Evolutionary conservation across 139 green algal species (phyloP), one percentile per base, ranked within the genome.

Genomic region (Protoeuglena noctilucae): DNA sequence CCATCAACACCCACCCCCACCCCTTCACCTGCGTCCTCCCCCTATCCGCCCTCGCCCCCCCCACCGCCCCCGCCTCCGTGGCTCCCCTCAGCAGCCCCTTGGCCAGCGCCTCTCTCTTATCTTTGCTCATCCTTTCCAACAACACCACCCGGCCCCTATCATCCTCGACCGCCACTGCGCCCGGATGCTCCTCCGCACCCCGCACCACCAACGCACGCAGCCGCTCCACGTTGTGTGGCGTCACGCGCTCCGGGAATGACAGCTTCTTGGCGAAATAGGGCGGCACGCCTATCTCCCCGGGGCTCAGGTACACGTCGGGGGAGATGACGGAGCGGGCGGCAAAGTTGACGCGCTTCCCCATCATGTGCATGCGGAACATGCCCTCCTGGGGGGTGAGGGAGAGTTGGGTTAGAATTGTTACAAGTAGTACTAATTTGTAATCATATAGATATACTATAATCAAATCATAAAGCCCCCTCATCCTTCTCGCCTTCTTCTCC

Each of bases 331-430:
- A 95, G 9, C 89, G 75, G 25, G 79, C 81, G 0, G 89, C 90
- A 74, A 86, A 95, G 80, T 98, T 96, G 57, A 98, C 90, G 2
- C 90, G 78, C 78, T 97, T 97, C 58, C 90, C 90, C 90, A 98
- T 98, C 90, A 98, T 98, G 76, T 98, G 91, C 71, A 94, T 98
- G 43, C 90, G 75, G 74, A 98, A 96, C 61, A 98, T 70, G 1
- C 90, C 90, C 70, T 98, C 88, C 77, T 97, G n/a, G n/a, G n/a
- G n/a, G n/a, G n/a, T n/a, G n/a, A n/a, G n/a, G n/a, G n/a, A n/a
- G n/a, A n/a, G n/a, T n/a, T n/a, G n/a, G n/a, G n/a, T n/a, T n/a
- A n/a, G n/a, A n/a, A n/a, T n/a, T n/a, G n/a, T n/a, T n/a, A n/a
- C n/a, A n/a, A n/a, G n/a, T n/a, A n/a, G n/a, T n/a, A n/a, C n/a